Conservation (phyloP, 306 rosid species). For the Rosa lucieae region DNA sequence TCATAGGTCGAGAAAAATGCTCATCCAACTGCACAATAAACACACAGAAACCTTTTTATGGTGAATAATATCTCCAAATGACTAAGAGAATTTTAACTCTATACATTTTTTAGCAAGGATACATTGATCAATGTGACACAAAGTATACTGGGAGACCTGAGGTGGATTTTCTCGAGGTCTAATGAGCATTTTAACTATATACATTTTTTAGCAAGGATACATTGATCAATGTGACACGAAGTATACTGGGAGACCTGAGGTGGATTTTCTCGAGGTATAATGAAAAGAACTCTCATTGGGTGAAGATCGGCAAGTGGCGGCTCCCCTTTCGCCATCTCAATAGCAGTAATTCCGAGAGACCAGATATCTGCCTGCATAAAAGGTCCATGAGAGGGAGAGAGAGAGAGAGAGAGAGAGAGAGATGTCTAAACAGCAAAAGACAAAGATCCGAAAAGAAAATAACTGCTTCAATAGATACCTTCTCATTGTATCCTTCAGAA, state of each 20-base stretch:
- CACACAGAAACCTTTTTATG: slow-evolving; percentile 21
- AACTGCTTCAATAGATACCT: slow-evolving; percentile 51
- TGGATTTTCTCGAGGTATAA: slow-evolving; percentile 97
- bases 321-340: slow-evolving; percentile 99
- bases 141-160: not conserved
- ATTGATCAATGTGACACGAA: not conserved
- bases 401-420: not conserved
- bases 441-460: not conserved
- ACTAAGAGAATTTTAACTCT: slow-evolving; percentile 12
- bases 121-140: not conserved
- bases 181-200: slow-evolving; percentile 5
- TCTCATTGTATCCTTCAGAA: slow-evolving; percentile 93
- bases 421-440: not conserved
- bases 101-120: slow-evolving; percentile 11
- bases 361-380: slow-evolving; percentile 94
- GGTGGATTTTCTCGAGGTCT: not conserved
- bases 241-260: slow-evolving; percentile 64
- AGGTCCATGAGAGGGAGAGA: slow-evolving; percentile 10
- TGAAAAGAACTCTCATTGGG: slow-evolving; percentile 98
- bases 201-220: slow-evolving; percentile 9
- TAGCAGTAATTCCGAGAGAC: slow-evolving; percentile 97
- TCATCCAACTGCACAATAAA: slow-evolving; percentile 84
- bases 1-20: slow-evolving; percentile 93
- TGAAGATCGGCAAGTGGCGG: slow-evolving; percentile 99
- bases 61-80: slow-evolving; percentile 18